Conservation (phyloP, 2,329 filamentous ascomycete genomes). For the Diaporthe caulivora region DNA sequence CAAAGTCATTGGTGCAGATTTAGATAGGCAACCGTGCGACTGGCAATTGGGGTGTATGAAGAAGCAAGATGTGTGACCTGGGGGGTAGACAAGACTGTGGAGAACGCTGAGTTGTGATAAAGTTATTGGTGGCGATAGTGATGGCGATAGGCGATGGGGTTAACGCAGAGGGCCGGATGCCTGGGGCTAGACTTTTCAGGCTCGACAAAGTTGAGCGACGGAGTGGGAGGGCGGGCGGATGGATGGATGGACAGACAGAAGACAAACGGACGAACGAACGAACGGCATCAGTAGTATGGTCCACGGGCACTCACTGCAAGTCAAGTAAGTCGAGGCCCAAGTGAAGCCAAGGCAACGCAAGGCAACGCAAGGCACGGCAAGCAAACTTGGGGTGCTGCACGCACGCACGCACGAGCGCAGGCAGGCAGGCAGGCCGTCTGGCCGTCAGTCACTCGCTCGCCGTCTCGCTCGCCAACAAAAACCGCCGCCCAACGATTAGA, state of each 20-base stretch:
- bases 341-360: background rate
- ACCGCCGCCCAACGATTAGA: slow-evolving; percentile 35
- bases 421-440: background rate
- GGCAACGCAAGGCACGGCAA: background rate
- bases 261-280: background rate
- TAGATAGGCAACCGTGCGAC: background rate
- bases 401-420: slow-evolving; percentile 1
- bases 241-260: background rate
- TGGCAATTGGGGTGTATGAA: too few relatives aligned
- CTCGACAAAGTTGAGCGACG: slow-evolving; percentile 17
- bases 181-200: slow-evolving; percentile 9
- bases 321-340: background rate
- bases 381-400: slow-evolving; percentile 13
- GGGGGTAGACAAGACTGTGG: background rate
- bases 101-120: background rate
- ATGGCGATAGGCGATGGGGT: background rate
- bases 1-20: background rate
- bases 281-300: slow-evolving; percentile 14
- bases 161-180: background rate
- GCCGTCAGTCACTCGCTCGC: slow-evolving; percentile 17
- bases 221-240: slow-evolving; percentile 3
- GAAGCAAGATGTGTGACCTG: background rate
- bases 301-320: slow-evolving; percentile 9
- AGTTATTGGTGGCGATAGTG: background rate
- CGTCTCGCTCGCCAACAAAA: slow-evolving; percentile 35